Conservation (phyloP, 768 basidiomycete genomes). For the Gloeopeniophorella convolvens region DNA sequence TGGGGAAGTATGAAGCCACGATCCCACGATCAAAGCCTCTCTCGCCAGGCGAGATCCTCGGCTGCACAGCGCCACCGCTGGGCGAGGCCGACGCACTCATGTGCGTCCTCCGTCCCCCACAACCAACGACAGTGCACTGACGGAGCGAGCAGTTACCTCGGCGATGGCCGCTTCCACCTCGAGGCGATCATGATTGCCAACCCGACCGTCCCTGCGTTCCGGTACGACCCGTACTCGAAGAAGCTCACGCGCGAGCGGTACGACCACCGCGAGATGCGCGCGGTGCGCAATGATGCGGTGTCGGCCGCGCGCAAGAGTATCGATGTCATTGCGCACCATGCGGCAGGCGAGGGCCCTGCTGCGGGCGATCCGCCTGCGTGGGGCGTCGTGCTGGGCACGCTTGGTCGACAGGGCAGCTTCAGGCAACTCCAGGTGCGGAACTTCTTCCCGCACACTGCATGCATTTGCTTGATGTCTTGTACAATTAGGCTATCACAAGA, state of each 20-base stretch:
- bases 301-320: slow-evolving; percentile 65
- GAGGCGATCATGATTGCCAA: slow-evolving; percentile 99
- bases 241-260: slow-evolving; percentile 92
- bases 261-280: slow-evolving; percentile 82
- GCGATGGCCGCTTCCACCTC: slow-evolving; percentile 96
- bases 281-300: slow-evolving; percentile 67
- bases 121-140: slow-evolving; percentile 4
- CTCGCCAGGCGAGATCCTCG: slow-evolving; percentile 93
- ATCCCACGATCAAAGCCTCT: slow-evolving; percentile 89
- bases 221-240: slow-evolving; percentile 98
- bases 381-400: slow-evolving; percentile 91
- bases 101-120: slow-evolving; percentile 39
- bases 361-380: slow-evolving; percentile 40
- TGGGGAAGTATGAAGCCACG: slow-evolving; percentile 61
- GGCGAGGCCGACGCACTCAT: slow-evolving; percentile 82
- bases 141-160: slow-evolving; percentile 68
- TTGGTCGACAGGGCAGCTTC: slow-evolving; percentile 91
- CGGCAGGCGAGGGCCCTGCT: slow-evolving; percentile 19
- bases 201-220: slow-evolving; percentile 87
- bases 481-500: slow-evolving; percentile 58
- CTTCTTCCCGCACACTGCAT: background rate
- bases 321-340: slow-evolving; percentile 18
- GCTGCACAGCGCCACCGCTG: slow-evolving; percentile 89
- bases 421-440: slow-evolving; percentile 69
- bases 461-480: background rate